Conservation (phyloP, 768 basidiomycete genomes). For the Neoboletus brunneissimus region DNA sequence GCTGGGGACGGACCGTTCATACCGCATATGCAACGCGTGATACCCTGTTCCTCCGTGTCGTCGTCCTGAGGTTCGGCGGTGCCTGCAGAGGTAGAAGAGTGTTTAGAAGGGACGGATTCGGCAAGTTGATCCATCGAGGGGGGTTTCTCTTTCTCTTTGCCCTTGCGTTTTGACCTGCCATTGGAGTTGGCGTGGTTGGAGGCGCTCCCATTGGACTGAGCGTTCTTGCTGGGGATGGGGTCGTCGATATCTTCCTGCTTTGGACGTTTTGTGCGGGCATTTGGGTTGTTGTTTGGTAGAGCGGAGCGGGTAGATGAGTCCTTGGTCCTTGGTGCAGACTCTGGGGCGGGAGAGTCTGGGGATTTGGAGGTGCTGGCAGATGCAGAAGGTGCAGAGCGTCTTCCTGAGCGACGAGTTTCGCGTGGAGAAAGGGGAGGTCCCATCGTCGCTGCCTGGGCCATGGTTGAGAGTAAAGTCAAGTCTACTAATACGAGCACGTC, state of each 20-base stretch:
- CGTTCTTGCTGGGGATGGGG: slow-evolving; percentile 45
- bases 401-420: slow-evolving; percentile 74
- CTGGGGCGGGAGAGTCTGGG: slow-evolving; percentile 63
- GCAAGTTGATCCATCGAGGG: slow-evolving; percentile 29
- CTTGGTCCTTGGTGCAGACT: slow-evolving; percentile 43
- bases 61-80: slow-evolving; percentile 41
- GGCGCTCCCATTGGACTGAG: slow-evolving; percentile 31
- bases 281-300: slow-evolving; percentile 37
- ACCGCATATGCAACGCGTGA: slow-evolving; percentile 86
- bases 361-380: slow-evolving; percentile 71
- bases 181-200: slow-evolving; percentile 33
- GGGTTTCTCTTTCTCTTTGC: slow-evolving; percentile 62
- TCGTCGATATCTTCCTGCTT: slow-evolving; percentile 78
- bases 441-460: slow-evolving; percentile 71
- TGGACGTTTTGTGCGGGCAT: slow-evolving; percentile 51
- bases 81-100: slow-evolving; percentile 28
- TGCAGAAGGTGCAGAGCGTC: slow-evolving; percentile 65
- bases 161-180: slow-evolving; percentile 58
- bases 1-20: slow-evolving; percentile 57
- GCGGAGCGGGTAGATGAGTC: slow-evolving; percentile 39
- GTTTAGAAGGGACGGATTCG: slow-evolving; percentile 27
- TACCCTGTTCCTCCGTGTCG: slow-evolving; percentile 49
- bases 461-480: slow-evolving; percentile 24
- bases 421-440: slow-evolving; percentile 75
- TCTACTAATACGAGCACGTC: slow-evolving; percentile 1